Percentiles rank a stretch among this genome's conserved stretches.
phyloP scores from a whole-genome alignment of 768 basidiomycete genomes.

The Rhodosporidiobolus sp. region DNA sequence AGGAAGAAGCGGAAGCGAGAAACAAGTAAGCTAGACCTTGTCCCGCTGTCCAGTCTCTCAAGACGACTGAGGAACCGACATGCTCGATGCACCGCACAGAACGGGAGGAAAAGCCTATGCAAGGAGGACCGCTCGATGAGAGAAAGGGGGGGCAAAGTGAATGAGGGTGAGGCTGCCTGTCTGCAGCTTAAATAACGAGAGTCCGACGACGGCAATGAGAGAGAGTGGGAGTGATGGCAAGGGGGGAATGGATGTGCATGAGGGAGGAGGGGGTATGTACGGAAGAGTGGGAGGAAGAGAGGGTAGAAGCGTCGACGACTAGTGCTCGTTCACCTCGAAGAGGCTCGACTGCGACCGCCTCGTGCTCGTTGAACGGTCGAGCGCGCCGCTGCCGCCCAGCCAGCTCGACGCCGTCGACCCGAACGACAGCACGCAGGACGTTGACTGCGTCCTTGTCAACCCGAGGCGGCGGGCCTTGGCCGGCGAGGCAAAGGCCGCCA shows the following conservation, averaged over 20 bases:
- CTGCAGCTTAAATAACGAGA: neutral
- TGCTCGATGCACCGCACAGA: no score
- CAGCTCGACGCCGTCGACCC: slow-evolving; percentile 1
- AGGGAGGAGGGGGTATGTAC: neutral
- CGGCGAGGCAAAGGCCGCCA: neutral
- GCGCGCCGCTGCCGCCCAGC: neutral
- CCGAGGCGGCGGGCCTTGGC: slow-evolving; percentile 21
- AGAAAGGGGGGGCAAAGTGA: neutral
- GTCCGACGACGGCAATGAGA: neutral
- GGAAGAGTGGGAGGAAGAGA: no score
- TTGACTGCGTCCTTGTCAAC: slow-evolving; percentile 25
- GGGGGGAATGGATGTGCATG: neutral
- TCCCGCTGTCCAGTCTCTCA: no score
- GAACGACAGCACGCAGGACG: slow-evolving; percentile 16
- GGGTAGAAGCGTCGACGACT: neutral
- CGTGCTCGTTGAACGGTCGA: neutral
- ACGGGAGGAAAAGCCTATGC: no score
- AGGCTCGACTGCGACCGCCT: slow-evolving; percentile 4
- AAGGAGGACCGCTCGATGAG: no score
- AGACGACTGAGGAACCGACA: no score
- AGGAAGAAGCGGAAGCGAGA: no score
- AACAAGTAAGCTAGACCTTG: no score
- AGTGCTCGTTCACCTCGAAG: slow-evolving; percentile 22
- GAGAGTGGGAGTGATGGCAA: neutral
- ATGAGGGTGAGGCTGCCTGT: no score